Conservation (phyloP, 768 basidiomycete species). For the Lentinus tigrinus region DNA sequence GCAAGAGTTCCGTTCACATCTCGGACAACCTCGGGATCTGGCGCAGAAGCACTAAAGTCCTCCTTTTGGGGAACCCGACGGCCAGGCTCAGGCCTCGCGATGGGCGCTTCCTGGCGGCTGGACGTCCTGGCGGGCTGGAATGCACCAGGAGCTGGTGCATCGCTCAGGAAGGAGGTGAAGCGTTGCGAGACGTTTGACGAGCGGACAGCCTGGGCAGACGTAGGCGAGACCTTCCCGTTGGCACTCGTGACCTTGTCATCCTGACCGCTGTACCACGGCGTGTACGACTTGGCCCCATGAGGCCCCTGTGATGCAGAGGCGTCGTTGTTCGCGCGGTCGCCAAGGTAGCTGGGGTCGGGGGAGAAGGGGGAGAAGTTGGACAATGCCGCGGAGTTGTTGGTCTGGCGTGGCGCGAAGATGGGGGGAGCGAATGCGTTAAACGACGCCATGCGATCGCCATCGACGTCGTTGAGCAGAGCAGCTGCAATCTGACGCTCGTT, state of each 20-base stretch:
- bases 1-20: slow-evolving; percentile 78
- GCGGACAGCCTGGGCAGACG: slow-evolving; percentile 32
- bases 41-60: slow-evolving; percentile 14
- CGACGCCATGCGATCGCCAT: slow-evolving; percentile 17
- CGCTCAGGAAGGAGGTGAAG: slow-evolving; percentile 35
- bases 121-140: slow-evolving; percentile 34
- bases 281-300: slow-evolving; percentile 49
- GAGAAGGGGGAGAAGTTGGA: slow-evolving; percentile 72
- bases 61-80: slow-evolving; percentile 23
- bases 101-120: slow-evolving; percentile 39
- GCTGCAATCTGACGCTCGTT: slow-evolving; percentile 20
- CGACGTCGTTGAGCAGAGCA: slow-evolving; percentile 21
- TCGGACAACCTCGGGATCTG: slow-evolving; percentile 54
- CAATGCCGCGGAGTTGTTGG: slow-evolving; percentile 7
- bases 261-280: slow-evolving; percentile 47
- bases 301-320: slow-evolving; percentile 36
- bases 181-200: slow-evolving; percentile 47
- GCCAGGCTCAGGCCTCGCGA: slow-evolving; percentile 19
- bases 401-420: slow-evolving; percentile 16
- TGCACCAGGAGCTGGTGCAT: not conserved
- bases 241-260: slow-evolving; percentile 37
- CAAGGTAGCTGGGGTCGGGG: slow-evolving; percentile 60
- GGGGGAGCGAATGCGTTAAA: slow-evolving; percentile 20
- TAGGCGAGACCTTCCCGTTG: slow-evolving; percentile 43
- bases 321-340: slow-evolving; percentile 38